Evolutionary conservation across 2,329 filamentous ascomycete species (phyloP).

Genomic region (Botrytis hyacinthi): DNA sequence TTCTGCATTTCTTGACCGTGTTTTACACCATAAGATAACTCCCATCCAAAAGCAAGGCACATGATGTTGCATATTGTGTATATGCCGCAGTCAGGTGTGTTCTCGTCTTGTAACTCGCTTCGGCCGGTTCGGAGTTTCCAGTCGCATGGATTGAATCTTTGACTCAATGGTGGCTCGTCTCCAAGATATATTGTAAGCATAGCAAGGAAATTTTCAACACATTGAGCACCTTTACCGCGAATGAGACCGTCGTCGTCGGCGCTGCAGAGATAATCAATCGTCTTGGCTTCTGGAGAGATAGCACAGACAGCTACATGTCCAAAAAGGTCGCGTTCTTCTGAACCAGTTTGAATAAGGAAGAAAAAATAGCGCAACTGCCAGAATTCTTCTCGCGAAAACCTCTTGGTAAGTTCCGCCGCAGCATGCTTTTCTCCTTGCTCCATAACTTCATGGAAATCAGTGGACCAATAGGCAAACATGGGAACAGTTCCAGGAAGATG

Average conservation of each 20-base stretch:
- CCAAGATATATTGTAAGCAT: conserved; percentile 4
- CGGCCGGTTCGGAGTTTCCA: neutral
- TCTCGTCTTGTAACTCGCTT: neutral
- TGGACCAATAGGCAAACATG: neutral
- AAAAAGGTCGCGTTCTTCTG: neutral
- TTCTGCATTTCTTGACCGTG: neutral
- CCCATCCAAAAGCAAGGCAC: conserved; percentile 16
- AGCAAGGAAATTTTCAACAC: neutral
- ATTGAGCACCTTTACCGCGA: neutral
- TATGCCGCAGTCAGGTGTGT: neutral
- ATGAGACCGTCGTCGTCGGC: neutral
- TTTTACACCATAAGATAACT: neutral
- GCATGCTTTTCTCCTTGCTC: neutral
- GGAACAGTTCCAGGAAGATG: neutral
- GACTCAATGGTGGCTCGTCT: neutral
- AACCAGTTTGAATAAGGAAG: neutral
- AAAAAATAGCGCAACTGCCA: conserved; percentile 13
- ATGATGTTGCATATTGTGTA: conserved; percentile 9
- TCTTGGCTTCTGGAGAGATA: conserved; percentile 17
- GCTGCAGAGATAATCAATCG: conserved; percentile 16
- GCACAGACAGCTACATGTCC: conserved; percentile 7
- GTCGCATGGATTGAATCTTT: conserved; percentile 15
- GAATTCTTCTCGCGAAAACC: conserved; percentile 3
- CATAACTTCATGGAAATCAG: neutral
- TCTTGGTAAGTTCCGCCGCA: neutral